phyloP scores from a whole-genome alignment of 2,329 filamentous ascomycete species.

The Alternaria brassicicola region DNA sequence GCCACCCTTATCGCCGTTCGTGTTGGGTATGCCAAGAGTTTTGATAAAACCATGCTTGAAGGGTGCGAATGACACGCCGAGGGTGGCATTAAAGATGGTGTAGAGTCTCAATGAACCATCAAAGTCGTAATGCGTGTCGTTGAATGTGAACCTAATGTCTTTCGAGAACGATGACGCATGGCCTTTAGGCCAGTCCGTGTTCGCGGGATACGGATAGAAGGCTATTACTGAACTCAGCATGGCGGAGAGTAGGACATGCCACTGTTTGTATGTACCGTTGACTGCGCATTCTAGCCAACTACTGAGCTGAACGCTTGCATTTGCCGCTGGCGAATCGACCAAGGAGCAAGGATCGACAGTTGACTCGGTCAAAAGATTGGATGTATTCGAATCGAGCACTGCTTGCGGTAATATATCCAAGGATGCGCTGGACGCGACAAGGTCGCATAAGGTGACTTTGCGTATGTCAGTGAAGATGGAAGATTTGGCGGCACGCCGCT shows the following conservation, averaged over 20 bases:
- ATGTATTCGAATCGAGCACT: slow-evolving; percentile 1
- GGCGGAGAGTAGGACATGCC: accelerated
- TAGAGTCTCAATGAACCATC: slow-evolving; percentile 36
- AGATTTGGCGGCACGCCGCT: background rate
- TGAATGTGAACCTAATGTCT: slow-evolving; percentile 41
- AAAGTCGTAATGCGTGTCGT: slow-evolving; percentile 41
- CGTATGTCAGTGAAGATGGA: slow-evolving; percentile 1
- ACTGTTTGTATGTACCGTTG: slow-evolving; percentile 26
- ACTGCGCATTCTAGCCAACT: slow-evolving; percentile 43
- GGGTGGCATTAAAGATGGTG: slow-evolving; percentile 35
- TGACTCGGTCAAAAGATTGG: background rate
- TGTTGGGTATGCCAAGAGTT: slow-evolving; percentile 37
- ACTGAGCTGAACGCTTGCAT: slow-evolving; percentile 37
- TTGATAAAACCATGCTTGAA: slow-evolving; percentile 42
- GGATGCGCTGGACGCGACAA: slow-evolving; percentile 5
- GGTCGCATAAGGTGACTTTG: background rate
- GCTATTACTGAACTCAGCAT: slow-evolving; percentile 15
- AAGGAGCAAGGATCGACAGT: slow-evolving; percentile 31
- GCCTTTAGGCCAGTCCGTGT: slow-evolving; percentile 35
- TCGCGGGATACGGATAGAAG: slow-evolving; percentile 43
- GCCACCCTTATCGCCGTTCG: slow-evolving; percentile 40
- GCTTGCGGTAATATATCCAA: slow-evolving; percentile 8
- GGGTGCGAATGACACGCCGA: slow-evolving; percentile 33
- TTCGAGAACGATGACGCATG: slow-evolving; percentile 34
- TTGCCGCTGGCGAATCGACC: slow-evolving; percentile 26